Conservation (phyloP, 2,329 filamentous ascomycete genomes). For the Beauveria rudraprayagi region DNA sequence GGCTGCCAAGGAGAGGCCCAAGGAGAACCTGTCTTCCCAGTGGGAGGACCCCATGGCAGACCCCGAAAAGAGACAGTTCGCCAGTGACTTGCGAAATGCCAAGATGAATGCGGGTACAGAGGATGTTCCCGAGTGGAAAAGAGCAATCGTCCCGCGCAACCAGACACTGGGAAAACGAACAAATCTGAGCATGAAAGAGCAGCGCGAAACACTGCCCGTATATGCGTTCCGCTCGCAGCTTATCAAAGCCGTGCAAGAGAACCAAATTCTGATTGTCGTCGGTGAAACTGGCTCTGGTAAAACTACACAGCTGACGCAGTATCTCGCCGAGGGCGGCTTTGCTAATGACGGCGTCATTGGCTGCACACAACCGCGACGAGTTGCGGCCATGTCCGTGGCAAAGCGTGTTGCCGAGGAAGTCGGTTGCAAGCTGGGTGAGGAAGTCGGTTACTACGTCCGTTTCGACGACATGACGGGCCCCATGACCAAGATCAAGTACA, state of each 20-base stretch:
- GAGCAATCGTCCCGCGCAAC: conserved; percentile 69
- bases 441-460: conserved; percentile 95
- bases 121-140: conserved; percentile 86
- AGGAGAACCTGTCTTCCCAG: conserved; percentile 78
- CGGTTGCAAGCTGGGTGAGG: conserved; percentile 79
- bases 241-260: conserved; percentile 75
- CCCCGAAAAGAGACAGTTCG: conserved; percentile 79
- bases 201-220: conserved; percentile 82
- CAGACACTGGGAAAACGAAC: conserved; percentile 80
- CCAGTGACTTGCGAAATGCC: conserved; percentile 69
- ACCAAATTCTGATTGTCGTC: conserved; percentile 91
- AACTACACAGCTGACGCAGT: conserved; percentile 93
- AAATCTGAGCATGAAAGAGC: conserved; percentile 87
- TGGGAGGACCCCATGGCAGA: conserved; percentile 97
- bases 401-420: conserved; percentile 96
- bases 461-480: conserved; percentile 92
- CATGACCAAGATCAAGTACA: conserved; percentile 93
- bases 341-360: conserved; percentile 83
- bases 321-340: conserved; percentile 86
- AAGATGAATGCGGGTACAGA: conserved; percentile 55
- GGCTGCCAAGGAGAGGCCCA: conserved; percentile 63
- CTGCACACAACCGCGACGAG: conserved; percentile 93
- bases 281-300: conserved; percentile 90
- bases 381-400: conserved; percentile 94
- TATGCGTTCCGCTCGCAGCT: conserved; percentile 82